Conservation (phyloP, 805 yeast genomes). For the Huiozyma naganishii region DNA sequence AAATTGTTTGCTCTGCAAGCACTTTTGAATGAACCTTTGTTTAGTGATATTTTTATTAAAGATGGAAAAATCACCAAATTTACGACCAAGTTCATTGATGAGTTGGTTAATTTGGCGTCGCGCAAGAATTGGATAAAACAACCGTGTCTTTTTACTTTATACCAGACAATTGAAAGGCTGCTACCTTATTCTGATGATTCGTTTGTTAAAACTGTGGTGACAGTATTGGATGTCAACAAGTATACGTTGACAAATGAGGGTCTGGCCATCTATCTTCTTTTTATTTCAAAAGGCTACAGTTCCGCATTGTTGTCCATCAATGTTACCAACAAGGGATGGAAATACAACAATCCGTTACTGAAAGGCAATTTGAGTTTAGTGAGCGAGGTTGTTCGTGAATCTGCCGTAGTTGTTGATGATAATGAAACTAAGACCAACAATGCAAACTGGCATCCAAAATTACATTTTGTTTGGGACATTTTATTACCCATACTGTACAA, state of each 20-base stretch:
- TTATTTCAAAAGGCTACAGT: slow-evolving; percentile 4
- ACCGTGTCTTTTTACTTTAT: slow-evolving; percentile 62
- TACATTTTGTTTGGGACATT: slow-evolving; percentile 69
- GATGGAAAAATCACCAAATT: slow-evolving; percentile 20
- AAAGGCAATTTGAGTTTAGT: slow-evolving; percentile 54
- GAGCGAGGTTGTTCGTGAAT: slow-evolving; percentile 55
- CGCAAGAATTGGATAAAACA: slow-evolving; percentile 81
- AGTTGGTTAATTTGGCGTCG: slow-evolving; percentile 46
- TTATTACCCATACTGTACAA: slow-evolving; percentile 37
- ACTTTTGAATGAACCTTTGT: slow-evolving; percentile 44
- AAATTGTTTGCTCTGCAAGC: slow-evolving; percentile 76
- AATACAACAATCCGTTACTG: slow-evolving; percentile 59
- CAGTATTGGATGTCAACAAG: slow-evolving; percentile 38
- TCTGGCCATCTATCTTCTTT: slow-evolving; percentile 49
- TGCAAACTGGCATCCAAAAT: slow-evolving; percentile 61
- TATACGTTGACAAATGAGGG: slow-evolving; percentile 70
- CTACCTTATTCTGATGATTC: slow-evolving; percentile 13
- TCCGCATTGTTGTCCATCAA: background rate
- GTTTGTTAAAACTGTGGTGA: slow-evolving; percentile 27
- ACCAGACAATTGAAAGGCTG: slow-evolving; percentile 35
- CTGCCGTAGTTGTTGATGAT: slow-evolving; percentile 25
- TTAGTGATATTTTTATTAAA: slow-evolving; percentile 22
- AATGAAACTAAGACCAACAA: slow-evolving; percentile 34
- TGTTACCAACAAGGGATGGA: slow-evolving; percentile 39
- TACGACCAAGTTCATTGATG: slow-evolving; percentile 33